phyloP scores from a whole-genome alignment of 1,284 basidiomycete species.

The Ceratobasidium sp. region DNA sequence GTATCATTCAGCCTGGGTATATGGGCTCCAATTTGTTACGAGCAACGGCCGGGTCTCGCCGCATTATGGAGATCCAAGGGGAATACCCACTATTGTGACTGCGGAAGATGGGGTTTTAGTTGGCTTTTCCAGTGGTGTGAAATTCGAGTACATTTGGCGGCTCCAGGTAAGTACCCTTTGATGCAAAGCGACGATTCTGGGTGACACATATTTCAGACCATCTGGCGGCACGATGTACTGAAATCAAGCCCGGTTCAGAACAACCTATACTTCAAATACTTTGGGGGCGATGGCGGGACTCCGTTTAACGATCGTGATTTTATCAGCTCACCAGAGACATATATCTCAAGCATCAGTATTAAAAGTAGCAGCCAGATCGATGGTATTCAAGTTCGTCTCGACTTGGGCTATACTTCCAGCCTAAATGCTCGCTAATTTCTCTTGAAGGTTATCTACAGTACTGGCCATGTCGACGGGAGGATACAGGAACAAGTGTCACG shows the following conservation, averaged over 20 bases:
- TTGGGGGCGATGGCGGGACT: background rate
- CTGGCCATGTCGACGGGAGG: no score
- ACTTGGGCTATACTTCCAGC: background rate
- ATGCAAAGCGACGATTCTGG: background rate
- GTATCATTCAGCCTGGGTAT: background rate
- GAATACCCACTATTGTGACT: background rate
- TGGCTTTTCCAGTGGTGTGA: background rate
- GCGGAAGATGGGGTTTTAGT: slow-evolving; percentile 14
- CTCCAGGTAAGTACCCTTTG: background rate
- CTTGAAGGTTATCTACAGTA: no score
- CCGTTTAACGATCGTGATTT: slow-evolving; percentile 24
- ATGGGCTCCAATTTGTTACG: slow-evolving; percentile 25
- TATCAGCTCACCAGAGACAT: slow-evolving; percentile 7
- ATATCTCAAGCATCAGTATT: slow-evolving; percentile 3
- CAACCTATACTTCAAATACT: slow-evolving; percentile 7
- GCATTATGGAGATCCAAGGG: background rate
- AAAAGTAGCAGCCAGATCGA: slow-evolving; percentile 7
- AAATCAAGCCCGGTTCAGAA: background rate
- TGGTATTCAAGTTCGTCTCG: slow-evolving; percentile 9
- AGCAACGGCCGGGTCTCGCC: slow-evolving; percentile 9
- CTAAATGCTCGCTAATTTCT: no score
- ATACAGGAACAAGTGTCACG: background rate
- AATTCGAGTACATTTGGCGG: background rate
- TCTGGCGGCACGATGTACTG: slow-evolving; percentile 31
- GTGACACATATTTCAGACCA: background rate